Base-by-base conservation (phyloP, 495 filamentous ascomycete species). In the Lophiostoma macrostomum region DNA sequence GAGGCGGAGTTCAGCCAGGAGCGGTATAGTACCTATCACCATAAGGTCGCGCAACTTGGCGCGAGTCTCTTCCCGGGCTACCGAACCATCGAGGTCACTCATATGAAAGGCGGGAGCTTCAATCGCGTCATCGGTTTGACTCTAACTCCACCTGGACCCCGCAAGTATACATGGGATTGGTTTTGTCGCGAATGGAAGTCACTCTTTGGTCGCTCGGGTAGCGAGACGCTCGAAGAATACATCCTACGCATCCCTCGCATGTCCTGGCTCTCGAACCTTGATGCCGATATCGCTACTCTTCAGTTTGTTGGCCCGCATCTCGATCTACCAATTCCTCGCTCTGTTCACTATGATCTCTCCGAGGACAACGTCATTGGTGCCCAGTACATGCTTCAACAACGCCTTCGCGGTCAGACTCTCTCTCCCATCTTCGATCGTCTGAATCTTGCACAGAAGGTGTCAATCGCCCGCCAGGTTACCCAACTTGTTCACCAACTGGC, bases 111-210 rank as follows among this genome's bases (percentile, higher is more conserved):
- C 18, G 46, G 46, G 3, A 20, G 8, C 19, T 50, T 16, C 34
- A 37, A 50, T 22, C 46, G 46, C 20, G 20, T 50, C 19, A 28
- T 39, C 16, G 29, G 46, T 18, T 8, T 45, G 32, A 50, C 31
- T 3, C n/a, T 40, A 12, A 5, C 12, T 38, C 10, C 10, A 27
- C 27, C 29, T 30, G 20, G 20, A 11, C 13, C 19, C 4, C 5
- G 19, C 4, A 28, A 29, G 5, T 5, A 10, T 5, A 18, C 35
- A 18, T 38, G 6, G 7, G 5, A 18, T 6, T n/a, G 14, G 35
- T 6, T 38, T 5, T 38, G 19, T 38, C 5, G 14, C 7, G 14
- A 6, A 7, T 18, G 12, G 8, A 18, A 10, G 19, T n/a, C 12
- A 5, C 14, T 6, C 14, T 8, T 38, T 18, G 14, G 35, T 38